Evolutionary conservation across 1,284 basidiomycete species (phyloP), one percentile per base, ranked within the genome.

Genomic region (Phlebopus sp.): DNA sequence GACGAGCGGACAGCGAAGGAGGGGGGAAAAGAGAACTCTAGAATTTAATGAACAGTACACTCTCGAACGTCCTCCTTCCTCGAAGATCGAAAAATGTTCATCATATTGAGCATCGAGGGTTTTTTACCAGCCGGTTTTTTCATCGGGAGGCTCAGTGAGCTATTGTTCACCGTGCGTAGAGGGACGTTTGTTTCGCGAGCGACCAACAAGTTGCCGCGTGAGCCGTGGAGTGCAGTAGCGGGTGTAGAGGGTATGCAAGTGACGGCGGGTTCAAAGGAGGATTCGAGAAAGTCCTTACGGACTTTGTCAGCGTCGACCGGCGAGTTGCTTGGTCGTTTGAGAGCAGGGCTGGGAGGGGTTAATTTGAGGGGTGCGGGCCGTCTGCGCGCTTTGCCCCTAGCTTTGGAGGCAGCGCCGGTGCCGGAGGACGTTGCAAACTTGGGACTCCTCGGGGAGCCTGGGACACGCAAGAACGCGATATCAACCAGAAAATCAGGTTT

Each of bases 321-420:
- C 0, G 58, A 63, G 40, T 62, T 60, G 14, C 43, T 54, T 4
- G 52, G 55, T n/a, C 21, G 43, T 30, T 63, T 63, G 27, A 19
- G 36, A 1, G 47, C 46, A 5, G 49, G 58, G 37, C 53, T 52
- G 15, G 64, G 62, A 2, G 63, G 64, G 44, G 46, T 54, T 19
- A 78, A 67, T 37, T 67, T 71, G 47, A 78, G 67, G 0, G 76
- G 76, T 3, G 76, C 68, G 2, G 76, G 77, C 3, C 75, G 68
- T 35, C 72, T 64, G 50, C 72, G 68, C 0, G 64, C 62, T 35
- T 66, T 67, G 15, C 68, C 62, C 44, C 57, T 67, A 39, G 53
- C 47, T n/a, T 50, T 51, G 37, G 31, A 19, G 4, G 27, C 27
- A 3, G 40, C 25, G 11, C 29, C 36, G 14, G 14, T 13, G 15